Conservation (phyloP, 352 stramenopile genomes). For the Saprolegnia parasitica region DNA sequence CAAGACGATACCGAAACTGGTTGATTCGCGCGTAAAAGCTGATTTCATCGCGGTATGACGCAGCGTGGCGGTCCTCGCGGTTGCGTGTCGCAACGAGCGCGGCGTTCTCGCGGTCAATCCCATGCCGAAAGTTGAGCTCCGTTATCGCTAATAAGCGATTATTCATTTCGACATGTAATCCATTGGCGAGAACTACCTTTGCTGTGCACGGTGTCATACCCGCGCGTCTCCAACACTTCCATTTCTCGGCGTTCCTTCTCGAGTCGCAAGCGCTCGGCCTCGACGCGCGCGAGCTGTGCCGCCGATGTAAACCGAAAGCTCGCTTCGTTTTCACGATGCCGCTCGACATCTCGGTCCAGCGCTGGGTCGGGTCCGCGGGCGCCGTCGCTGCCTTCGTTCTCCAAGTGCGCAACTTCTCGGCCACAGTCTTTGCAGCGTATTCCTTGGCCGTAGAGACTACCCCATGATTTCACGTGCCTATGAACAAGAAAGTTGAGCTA, state of each 20-base stretch:
- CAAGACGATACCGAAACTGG: constrained; percentile 63
- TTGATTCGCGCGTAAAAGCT: constrained; percentile 59
- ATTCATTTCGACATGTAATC: background rate
- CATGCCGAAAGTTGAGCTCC: constrained; percentile 64
- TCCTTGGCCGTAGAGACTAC: constrained; percentile 52
- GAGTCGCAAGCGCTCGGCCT: constrained; percentile 55
- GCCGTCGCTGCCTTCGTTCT: constrained; percentile 45
- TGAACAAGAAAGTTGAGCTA: constrained; percentile 35
- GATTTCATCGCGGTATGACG: constrained; percentile 56
- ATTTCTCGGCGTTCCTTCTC: constrained; percentile 66
- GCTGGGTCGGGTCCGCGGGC: constrained; percentile 40
- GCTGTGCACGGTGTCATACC: constrained; percentile 57
- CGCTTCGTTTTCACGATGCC: constrained; percentile 45
- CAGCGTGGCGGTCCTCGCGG: constrained; percentile 48
- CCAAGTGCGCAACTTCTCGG: constrained; percentile 60
- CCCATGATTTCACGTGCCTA: constrained; percentile 58
- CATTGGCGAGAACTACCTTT: constrained; percentile 31
- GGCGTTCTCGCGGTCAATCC: constrained; percentile 42
- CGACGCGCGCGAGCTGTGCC: constrained; percentile 44
- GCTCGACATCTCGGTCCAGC: constrained; percentile 48
- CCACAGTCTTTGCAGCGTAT: constrained; percentile 58
- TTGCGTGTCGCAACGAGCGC: constrained; percentile 16
- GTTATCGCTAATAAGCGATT: constrained; percentile 41
- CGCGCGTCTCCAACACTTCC: constrained; percentile 42
- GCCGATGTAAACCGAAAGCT: constrained; percentile 39